Evolutionary conservation across 2,329 filamentous ascomycete species (phyloP).

Genomic region (Teratosphaeria nubilosa): DNA sequence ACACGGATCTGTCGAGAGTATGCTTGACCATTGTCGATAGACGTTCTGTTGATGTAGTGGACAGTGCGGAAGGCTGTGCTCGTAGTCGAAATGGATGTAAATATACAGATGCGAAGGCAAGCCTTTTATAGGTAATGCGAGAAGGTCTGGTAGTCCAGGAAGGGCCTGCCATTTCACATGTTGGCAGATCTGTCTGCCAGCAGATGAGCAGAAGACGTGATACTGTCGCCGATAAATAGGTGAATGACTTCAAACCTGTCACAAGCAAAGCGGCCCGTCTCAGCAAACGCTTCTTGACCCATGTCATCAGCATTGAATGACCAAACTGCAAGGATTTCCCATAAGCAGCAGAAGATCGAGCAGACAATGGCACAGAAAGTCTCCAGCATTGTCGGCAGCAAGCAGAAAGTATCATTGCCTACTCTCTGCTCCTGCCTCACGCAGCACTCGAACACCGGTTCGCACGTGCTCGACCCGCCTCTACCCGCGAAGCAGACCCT

Average conservation of each 20-base stretch:
- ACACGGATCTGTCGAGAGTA: neutral
- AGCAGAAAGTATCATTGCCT: neutral
- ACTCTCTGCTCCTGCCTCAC: neutral
- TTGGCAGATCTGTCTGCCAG: neutral
- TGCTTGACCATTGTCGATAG: neutral
- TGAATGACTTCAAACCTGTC: neutral
- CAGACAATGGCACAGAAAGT: neutral
- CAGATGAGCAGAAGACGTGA: neutral
- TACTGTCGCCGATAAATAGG: neutral
- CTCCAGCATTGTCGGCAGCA: neutral
- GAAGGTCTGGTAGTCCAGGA: neutral
- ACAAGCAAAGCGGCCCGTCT: neutral
- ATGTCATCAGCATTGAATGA: neutral
- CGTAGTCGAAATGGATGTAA: neutral
- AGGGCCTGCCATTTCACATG: neutral
- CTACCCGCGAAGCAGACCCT: neutral
- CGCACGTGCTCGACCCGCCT: neutral
- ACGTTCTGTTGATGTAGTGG: neutral
- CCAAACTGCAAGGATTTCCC: neutral
- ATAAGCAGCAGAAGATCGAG: neutral
- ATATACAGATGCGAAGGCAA: neutral
- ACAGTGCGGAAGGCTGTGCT: neutral
- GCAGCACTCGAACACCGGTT: neutral
- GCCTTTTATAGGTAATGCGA: neutral
- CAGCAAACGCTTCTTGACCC: neutral